Conservation (phyloP, 1,139 yeast genomes). For the Geotrichum australiense region DNA sequence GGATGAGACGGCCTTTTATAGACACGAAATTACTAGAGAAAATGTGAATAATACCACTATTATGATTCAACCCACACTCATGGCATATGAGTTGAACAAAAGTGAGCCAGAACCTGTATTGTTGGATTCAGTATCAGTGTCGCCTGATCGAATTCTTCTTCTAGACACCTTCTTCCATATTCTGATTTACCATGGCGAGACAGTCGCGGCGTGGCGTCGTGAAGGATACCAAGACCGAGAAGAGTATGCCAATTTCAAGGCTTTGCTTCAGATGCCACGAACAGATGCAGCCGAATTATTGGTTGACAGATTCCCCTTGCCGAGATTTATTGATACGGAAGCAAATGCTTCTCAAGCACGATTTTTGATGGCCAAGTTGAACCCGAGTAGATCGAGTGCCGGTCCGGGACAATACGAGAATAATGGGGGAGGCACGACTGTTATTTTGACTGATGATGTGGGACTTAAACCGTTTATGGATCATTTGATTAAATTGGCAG, state of each 20-base stretch:
- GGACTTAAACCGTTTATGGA: conserved; percentile 87
- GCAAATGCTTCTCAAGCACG: conserved; percentile 77
- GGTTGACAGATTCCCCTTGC: conserved; percentile 67
- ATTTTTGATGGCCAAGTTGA: conserved; percentile 65
- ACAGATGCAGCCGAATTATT: conserved; percentile 61
- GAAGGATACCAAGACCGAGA: conserved; percentile 60
- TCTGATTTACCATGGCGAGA: conserved; percentile 60
- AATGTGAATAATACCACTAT: conserved; percentile 58
- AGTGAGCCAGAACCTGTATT: conserved; percentile 63
- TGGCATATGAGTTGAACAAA: conserved; percentile 52
- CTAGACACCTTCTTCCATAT: conserved; percentile 73
- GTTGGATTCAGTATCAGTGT: conserved; percentile 60
- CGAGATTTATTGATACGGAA: conserved; percentile 66
- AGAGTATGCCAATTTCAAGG: conserved; percentile 56
- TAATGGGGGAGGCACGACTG: conserved; percentile 48
- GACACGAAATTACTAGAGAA: conserved; percentile 64
- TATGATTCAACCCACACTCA: conserved; percentile 71
- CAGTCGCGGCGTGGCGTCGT: conserved; percentile 64
- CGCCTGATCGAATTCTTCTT: conserved; percentile 52
- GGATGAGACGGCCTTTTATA: conserved; percentile 65
- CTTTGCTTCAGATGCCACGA: conserved; percentile 58
- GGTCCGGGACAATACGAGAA: conserved; percentile 39
- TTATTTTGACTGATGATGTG: conserved; percentile 92
- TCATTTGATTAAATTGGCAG: conserved; percentile 64
- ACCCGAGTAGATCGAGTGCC: conserved; percentile 46